Evolutionary conservation across 2,329 filamentous ascomycete genomes (phyloP).

Genomic region (Pezizomycotina sp.): DNA sequence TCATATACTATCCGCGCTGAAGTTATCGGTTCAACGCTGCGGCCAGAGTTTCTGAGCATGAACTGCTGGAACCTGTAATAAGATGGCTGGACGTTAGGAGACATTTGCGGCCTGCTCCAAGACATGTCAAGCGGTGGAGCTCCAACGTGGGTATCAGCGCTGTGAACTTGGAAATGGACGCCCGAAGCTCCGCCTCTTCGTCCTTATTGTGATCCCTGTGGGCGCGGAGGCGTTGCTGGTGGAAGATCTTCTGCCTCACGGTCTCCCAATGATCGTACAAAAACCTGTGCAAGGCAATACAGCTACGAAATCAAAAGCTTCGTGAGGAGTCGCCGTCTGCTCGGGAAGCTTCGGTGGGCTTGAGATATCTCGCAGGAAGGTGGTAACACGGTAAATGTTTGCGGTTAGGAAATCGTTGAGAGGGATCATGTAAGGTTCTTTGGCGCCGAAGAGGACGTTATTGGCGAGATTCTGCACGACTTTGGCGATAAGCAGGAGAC

Average conservation of each 20-base stretch:
- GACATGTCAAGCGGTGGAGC: conserved; percentile 51
- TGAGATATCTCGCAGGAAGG: conserved; percentile 51
- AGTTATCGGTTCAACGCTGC: conserved; percentile 46
- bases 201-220: too few relatives aligned
- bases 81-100: conserved; percentile 43
- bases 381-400: conserved; percentile 51
- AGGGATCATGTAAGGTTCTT: conserved; percentile 57
- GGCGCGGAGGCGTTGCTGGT: conserved; percentile 29
- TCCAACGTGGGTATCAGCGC: conserved; percentile 46
- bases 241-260: conserved; percentile 46
- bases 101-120: conserved; percentile 52
- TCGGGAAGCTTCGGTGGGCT: conserved; percentile 29
- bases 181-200: conserved; percentile 12
- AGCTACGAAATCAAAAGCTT: conserved; percentile 51
- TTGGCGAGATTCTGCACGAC: conserved; percentile 56
- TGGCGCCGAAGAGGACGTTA: conserved; percentile 54
- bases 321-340: conserved; percentile 22
- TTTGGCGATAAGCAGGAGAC: conserved; percentile 52
- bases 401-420: conserved; percentile 51
- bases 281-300: conserved; percentile 50
- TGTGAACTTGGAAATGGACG: conserved; percentile 24
- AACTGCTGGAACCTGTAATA: conserved; percentile 57
- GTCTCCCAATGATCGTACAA: conserved; percentile 58
- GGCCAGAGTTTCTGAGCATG: conserved; percentile 53
- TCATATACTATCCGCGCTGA: conserved; percentile 52